Percentiles rank a stretch among this genome's conserved stretches.
Conservation (phyloP, 306 rosid species). For the Delonix regia region DNA sequence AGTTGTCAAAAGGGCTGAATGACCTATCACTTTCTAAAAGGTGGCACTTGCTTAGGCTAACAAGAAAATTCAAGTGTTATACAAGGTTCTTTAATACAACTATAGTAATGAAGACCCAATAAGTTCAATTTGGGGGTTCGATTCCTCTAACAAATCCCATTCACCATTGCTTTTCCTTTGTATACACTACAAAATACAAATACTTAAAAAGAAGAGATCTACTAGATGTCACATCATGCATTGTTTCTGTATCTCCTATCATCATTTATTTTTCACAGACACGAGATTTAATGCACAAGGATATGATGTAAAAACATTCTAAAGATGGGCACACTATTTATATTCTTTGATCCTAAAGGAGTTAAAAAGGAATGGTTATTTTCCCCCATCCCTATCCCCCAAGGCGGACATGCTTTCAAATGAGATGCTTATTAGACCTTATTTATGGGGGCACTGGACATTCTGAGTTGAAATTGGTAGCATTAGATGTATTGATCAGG, state of each 20-base stretch:
- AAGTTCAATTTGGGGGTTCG: not conserved
- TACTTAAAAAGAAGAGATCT: not conserved
- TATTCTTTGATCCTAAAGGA: not conserved
- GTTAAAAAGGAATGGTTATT: not conserved
- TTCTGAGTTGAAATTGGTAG: not conserved
- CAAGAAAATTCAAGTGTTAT: not conserved
- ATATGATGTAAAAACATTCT: not conserved
- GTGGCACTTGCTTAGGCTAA: not conserved
- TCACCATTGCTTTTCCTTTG: not conserved
- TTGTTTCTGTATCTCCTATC: not conserved
- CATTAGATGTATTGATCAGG: not conserved
- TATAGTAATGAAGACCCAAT: not conserved
- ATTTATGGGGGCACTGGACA: not conserved
- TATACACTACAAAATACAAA: not conserved
- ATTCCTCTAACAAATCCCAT: not conserved
- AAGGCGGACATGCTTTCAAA: not conserved
- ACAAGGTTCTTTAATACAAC: not conserved
- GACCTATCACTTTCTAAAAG: not conserved
- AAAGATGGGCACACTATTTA: not conserved
- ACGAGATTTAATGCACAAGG: not conserved
- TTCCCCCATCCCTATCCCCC: not conserved
- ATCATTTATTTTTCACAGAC: not conserved
- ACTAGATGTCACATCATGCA: conserved; percentile 1
- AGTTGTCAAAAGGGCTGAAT: not conserved
- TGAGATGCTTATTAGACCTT: not conserved